Conservation (phyloP, 2,329 filamentous ascomycete species). For the Penicillium palitans region DNA sequence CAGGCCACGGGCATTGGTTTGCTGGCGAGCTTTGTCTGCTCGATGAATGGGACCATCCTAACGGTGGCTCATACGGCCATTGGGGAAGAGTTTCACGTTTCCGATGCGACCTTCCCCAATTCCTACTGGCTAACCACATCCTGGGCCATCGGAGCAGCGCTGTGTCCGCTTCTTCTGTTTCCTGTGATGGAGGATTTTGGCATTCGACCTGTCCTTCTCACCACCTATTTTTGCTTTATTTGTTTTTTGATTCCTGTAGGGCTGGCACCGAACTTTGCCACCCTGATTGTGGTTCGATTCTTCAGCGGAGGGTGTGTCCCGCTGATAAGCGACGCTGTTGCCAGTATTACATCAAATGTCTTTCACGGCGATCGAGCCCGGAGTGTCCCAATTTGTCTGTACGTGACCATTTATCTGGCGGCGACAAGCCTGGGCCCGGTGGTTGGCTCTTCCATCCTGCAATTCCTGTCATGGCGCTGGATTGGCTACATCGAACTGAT, state of each 20-base stretch:
- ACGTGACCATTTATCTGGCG: conserved; percentile 42
- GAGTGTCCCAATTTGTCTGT: conserved; percentile 44
- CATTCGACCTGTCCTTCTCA: background rate
- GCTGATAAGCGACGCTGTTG: conserved; percentile 44
- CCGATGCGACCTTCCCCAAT: background rate
- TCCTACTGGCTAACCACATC: background rate
- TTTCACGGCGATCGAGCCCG: conserved; percentile 42
- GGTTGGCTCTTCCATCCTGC: conserved; percentile 41
- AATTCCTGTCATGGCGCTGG: conserved; percentile 42
- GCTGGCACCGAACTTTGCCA: conserved; percentile 48
- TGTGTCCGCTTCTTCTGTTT: background rate
- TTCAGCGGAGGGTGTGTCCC: conserved; percentile 48
- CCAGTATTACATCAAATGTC: conserved; percentile 37
- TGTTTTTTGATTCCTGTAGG: conserved; percentile 41
- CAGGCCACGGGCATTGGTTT: background rate
- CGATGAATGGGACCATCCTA: background rate
- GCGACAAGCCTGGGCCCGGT: conserved; percentile 47
- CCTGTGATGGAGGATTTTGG: background rate
- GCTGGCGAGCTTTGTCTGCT: background rate
- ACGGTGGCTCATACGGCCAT: background rate
- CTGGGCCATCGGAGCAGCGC: background rate
- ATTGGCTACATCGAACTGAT: conserved; percentile 47
- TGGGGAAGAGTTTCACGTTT: background rate
- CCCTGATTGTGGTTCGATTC: conserved; percentile 46
- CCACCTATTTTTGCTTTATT: background rate